Base-by-base conservation (phyloP, 2,329 filamentous ascomycete genomes). In the Nemania serpens region DNA sequence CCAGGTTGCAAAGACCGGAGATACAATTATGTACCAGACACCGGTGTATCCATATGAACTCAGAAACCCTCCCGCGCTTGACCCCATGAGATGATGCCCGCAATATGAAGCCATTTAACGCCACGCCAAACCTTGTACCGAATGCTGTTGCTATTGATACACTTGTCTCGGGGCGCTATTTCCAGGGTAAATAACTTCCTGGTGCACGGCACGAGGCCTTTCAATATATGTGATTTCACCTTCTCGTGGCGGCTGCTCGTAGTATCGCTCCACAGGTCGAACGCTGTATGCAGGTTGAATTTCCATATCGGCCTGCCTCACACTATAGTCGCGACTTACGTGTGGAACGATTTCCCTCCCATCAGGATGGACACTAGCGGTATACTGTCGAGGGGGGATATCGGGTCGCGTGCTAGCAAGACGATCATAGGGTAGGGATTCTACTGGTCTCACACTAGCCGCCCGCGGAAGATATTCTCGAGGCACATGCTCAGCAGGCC, bases 391-490 rank as follows among this genome's bases (percentile, higher is more conserved):
- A n/a, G 72, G 74, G 20, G 78, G 74, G 22, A 75, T 72, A 39
- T 81, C 76, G 2, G 77, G 75, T 36, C 75, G 74, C 15, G 74
- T 69, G 64, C 79, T 81, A 42, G 79, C 76, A 59, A 81, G 70
- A 63, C 80, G 76, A 25, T 76, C 74, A 56, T 80, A 82, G 39
- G 77, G 75, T 34, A 77, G 63, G 55, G 75, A 59, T 49, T 82
- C 82, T 45, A 75, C 72, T 18, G 88, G 86, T 48, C 86, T 82
- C 36, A 85, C 82, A 70, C 87, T 89, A 7, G 83, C 72, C 34
- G 85, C 78, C 58, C 87, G 78, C 43, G 82, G 69, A 43, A 83
- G 70, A 64, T 86, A 85, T 58, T 87, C 84, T 37, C 81, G 77
- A 2, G 82, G 76, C 1, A 75, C 65, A 17, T 82, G 82, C 29